These are phyloP conservation scores for Pythium apleroticum DNA, from an alignment of 352 stramenopile species.

Conservation along the genomic window DNA sequence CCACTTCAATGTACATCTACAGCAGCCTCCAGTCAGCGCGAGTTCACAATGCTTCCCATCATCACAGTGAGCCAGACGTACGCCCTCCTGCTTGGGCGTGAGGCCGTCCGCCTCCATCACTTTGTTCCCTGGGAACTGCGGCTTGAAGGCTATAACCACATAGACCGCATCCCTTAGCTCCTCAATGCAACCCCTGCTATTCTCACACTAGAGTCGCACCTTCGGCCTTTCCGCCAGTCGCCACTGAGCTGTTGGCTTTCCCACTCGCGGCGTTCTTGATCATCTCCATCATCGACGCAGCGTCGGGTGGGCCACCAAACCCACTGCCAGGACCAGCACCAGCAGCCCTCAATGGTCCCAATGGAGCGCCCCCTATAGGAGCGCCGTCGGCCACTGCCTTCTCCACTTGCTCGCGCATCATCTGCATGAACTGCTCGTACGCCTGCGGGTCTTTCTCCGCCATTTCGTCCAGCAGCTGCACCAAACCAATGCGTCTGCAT, in stretches of 20 bases:
- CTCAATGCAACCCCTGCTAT: not conserved
- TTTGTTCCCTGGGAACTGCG: constrained; percentile 67
- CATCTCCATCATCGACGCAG: constrained; percentile 49
- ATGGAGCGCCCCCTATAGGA: not conserved
- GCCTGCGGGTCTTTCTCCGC: constrained; percentile 64
- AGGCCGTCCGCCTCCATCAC: constrained; percentile 65
- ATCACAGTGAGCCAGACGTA: constrained; percentile 27
- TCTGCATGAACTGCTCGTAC: constrained; percentile 62
- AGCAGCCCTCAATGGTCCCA: constrained; percentile 3
- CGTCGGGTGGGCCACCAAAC: constrained; percentile 7
- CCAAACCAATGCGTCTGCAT: not conserved
- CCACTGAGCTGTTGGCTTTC: not conserved
- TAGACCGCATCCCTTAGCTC: not conserved
- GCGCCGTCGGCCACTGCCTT: constrained; percentile 18
- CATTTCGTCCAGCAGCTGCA: constrained; percentile 70
- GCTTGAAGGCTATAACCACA: constrained; percentile 44
- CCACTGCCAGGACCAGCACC: constrained; percentile 8
- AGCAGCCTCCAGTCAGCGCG: not conserved
- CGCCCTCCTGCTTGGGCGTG: constrained; percentile 55
- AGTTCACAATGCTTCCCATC: no score
- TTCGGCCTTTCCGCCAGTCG: not conserved
- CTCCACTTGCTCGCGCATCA: constrained; percentile 63
- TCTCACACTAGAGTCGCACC: not conserved
- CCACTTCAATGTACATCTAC: constrained; percentile 76
- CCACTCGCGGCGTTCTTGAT: constrained; percentile 34